These are phyloP conservation scores for Trichoderma sp. DNA, from an alignment of 2,329 filamentous ascomycete species.

Conservation along the genomic window DNA sequence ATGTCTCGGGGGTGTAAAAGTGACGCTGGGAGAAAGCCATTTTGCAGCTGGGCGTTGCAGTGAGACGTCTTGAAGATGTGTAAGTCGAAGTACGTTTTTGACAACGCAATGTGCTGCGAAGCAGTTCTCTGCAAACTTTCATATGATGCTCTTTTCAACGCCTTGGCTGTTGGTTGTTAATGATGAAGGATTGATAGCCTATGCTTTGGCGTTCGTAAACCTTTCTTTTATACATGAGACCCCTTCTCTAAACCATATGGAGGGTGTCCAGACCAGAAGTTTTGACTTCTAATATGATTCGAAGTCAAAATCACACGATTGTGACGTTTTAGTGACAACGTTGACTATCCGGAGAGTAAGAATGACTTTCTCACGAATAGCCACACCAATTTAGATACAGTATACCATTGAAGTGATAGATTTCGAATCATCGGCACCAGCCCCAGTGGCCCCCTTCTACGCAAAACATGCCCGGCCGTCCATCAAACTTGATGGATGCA, in stretches of 20 bases:
- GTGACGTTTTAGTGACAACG: neutral
- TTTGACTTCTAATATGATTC: neutral
- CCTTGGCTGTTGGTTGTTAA: neutral
- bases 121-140: neutral
- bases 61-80: neutral
- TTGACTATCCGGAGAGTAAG: neutral
- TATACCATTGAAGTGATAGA: too few species aligned
- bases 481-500: too few species aligned
- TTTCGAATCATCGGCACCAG: too few species aligned
- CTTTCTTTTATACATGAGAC: neutral
- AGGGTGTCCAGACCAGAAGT: neutral
- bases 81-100: neutral
- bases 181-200: neutral
- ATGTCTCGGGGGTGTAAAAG: conserved; percentile 44
- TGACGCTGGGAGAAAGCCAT: conserved; percentile 56
- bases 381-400: too few species aligned
- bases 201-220: neutral
- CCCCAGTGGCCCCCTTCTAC: too few species aligned
- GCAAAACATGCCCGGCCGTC: too few species aligned
- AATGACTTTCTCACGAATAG: neutral
- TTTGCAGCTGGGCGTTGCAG: conserved; percentile 32
- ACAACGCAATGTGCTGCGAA: neutral
- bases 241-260: neutral
- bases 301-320: neutral
- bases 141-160: neutral